phyloP scores from a whole-genome alignment of 331 rosid genomes.

The Malus hybrid region DNA sequence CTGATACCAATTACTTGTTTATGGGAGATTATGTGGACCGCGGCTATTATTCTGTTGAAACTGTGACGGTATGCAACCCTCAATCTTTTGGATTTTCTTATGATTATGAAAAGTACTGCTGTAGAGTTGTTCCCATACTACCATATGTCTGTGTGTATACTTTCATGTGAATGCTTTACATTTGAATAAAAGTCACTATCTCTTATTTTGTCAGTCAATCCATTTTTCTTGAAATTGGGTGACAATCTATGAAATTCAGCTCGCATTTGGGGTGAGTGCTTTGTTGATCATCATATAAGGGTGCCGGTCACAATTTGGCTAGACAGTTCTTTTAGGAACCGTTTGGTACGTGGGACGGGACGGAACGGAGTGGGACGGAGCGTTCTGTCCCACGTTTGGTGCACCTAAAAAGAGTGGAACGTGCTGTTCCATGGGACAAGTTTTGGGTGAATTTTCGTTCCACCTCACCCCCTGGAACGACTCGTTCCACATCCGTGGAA shows the following conservation, averaged over 20 bases:
- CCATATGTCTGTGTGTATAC: background rate
- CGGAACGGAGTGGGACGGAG: no score
- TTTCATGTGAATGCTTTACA: background rate
- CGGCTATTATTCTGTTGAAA: constrained; percentile 99
- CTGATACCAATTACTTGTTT: constrained; percentile 93
- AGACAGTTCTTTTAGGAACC: background rate
- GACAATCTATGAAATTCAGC: background rate
- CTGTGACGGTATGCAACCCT: constrained; percentile 72
- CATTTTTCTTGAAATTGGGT: background rate
- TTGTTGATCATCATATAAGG: background rate
- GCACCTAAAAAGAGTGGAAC: no score
- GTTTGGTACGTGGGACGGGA: no score
- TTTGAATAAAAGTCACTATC: background rate
- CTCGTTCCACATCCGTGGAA: no score
- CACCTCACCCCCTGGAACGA: no score
- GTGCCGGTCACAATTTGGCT: background rate
- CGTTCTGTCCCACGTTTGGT: no score
- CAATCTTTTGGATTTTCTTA: background rate
- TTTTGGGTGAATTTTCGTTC: no score
- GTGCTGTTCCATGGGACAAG: no score
- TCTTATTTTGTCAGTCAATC: background rate
- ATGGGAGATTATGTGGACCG: constrained; percentile 99
- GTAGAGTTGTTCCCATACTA: background rate
- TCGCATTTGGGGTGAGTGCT: background rate
- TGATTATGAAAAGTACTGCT: background rate